phyloP scores from a whole-genome alignment of 2,329 filamentous ascomycete species.

The Xenoacremonium recifei region DNA sequence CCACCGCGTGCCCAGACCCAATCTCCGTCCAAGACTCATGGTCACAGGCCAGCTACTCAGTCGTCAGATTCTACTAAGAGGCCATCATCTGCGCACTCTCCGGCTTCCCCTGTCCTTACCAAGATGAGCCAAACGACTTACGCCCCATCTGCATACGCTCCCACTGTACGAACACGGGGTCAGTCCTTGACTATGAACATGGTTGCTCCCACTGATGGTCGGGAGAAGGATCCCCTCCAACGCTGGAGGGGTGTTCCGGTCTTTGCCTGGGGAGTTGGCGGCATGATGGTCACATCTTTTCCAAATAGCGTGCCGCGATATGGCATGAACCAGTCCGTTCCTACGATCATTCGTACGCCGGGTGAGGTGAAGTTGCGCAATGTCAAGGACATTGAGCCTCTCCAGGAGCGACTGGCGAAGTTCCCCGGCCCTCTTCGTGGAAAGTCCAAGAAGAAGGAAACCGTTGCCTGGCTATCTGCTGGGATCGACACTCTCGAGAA shows the following conservation, averaged over 20 bases:
- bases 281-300: slow-evolving; percentile 78
- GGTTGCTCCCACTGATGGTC: slow-evolving; percentile 62
- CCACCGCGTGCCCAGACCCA: slow-evolving; percentile 62
- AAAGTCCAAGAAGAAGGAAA: slow-evolving; percentile 95
- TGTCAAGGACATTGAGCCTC: slow-evolving; percentile 69
- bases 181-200: slow-evolving; percentile 57
- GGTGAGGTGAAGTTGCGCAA: slow-evolving; percentile 79
- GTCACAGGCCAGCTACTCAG: slow-evolving; percentile 31
- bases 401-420: slow-evolving; percentile 69
- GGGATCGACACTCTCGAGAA: slow-evolving; percentile 75
- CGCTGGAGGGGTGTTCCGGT: slow-evolving; percentile 90
- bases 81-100: slow-evolving; percentile 52
- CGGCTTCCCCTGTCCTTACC: slow-evolving; percentile 34
- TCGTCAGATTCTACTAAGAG: slow-evolving; percentile 47
- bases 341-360: slow-evolving; percentile 77
- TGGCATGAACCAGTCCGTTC: slow-evolving; percentile 66
- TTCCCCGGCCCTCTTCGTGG: slow-evolving; percentile 89
- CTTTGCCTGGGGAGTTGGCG: slow-evolving; percentile 85
- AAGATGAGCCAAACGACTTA: slow-evolving; percentile 26
- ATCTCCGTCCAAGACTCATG: slow-evolving; percentile 53
- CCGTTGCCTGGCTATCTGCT: slow-evolving; percentile 72
- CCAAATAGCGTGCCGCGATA: slow-evolving; percentile 88
- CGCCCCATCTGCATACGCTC: slow-evolving; percentile 31
- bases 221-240: slow-evolving; percentile 73
- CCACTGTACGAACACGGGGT: slow-evolving; percentile 44